These are phyloP conservation scores for Xylaria sp. DNA, from an alignment of 495 filamentous ascomycete genomes.

Conservation along the genomic window DNA sequence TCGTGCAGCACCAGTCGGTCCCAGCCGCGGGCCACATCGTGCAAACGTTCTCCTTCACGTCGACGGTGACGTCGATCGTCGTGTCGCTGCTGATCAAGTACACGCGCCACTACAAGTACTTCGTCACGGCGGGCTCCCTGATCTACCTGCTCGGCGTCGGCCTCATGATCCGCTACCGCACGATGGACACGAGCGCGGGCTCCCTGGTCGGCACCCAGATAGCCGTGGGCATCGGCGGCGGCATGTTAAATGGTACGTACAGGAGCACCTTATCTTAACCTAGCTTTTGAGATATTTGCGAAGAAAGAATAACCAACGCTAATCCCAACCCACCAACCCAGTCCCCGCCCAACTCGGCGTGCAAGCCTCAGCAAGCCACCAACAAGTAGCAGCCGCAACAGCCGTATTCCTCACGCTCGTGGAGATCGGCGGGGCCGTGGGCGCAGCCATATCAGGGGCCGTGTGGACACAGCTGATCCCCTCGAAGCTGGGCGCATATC, in stretches of 20 bases:
- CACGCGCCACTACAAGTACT: constrained; percentile 59
- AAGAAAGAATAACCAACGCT: too few relatives aligned
- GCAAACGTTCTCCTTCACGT: constrained; percentile 60
- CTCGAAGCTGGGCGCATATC: constrained; percentile 51
- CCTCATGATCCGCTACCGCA: constrained; percentile 72
- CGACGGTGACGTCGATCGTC: constrained; percentile 58
- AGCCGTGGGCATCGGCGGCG: constrained; percentile 70
- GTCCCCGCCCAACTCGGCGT: constrained; percentile 66
- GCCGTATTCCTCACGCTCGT: constrained; percentile 64
- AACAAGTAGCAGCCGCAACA: constrained; percentile 67
- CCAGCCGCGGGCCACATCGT: constrained; percentile 59
- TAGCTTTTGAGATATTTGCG: too few relatives aligned
- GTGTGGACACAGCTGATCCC: constrained; percentile 69
- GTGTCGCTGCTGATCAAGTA: constrained; percentile 61
- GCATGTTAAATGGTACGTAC: constrained; percentile 50
- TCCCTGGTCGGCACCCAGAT: constrained; percentile 73
- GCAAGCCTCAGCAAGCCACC: constrained; percentile 63
- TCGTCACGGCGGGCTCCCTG: constrained; percentile 57
- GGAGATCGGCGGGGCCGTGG: constrained; percentile 67
- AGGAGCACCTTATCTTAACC: neutral
- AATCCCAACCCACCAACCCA: neutral
- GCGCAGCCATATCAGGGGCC: constrained; percentile 63
- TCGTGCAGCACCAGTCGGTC: constrained; percentile 66
- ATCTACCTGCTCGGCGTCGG: constrained; percentile 67
- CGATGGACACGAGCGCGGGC: constrained; percentile 53